phyloP scores from a whole-genome alignment of 1,284 basidiomycete species.

The Tilletia horrida region DNA sequence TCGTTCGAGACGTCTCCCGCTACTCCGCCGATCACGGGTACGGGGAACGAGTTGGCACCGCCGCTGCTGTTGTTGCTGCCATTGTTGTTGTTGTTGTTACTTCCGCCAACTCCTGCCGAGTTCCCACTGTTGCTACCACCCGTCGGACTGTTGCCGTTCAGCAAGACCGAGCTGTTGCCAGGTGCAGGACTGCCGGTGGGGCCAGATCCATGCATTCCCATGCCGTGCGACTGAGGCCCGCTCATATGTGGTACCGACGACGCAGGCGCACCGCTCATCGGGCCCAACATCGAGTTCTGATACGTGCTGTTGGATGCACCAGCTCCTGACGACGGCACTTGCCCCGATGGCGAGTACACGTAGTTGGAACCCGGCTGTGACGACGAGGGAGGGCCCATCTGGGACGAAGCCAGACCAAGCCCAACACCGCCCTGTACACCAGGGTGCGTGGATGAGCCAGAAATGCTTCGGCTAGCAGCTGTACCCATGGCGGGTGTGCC shows the following conservation, averaged over 20 bases:
- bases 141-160: neutral
- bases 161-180: neutral
- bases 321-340: neutral
- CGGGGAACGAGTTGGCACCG: neutral
- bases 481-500: constrained; percentile 4
- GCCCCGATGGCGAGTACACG: constrained; percentile 12
- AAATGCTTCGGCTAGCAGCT: neutral
- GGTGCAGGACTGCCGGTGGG: too few relatives aligned
- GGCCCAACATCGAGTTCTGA: too few relatives aligned
- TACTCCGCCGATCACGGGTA: neutral
- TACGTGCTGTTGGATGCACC: neutral
- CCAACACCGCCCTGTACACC: constrained; percentile 2
- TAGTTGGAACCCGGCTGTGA: constrained; percentile 8
- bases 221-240: too few relatives aligned
- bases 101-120: neutral
- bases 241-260: neutral
- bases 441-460: neutral
- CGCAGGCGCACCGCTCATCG: too few relatives aligned
- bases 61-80: neutral
- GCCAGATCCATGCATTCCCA: too few relatives aligned
- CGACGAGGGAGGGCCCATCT: neutral
- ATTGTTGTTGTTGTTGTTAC: neutral
- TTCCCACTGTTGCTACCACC: neutral
- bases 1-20: constrained; percentile 10
- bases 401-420: neutral